Conservation (phyloP, 2,329 filamentous ascomycete species). For the Claviceps africana region DNA sequence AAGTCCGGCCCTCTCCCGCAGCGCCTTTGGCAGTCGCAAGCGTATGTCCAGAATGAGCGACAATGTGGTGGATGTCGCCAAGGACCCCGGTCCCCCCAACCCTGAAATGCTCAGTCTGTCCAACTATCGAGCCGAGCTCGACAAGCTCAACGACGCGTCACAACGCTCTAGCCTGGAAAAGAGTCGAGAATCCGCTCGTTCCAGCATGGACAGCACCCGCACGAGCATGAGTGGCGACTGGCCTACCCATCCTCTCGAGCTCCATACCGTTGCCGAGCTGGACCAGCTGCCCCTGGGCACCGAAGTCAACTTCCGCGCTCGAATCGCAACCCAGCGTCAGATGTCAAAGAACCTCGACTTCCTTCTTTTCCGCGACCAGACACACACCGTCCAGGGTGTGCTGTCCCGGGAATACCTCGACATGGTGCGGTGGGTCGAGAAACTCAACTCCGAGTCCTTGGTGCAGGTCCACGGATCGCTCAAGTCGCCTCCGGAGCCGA, state of each 20-base stretch:
- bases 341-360: conserved; percentile 76
- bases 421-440: conserved; percentile 81
- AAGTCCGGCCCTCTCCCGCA: conserved; percentile 1
- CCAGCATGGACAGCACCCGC: conserved; percentile 21
- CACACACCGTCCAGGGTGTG: conserved; percentile 72
- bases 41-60: conserved; percentile 18
- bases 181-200: conserved; percentile 12
- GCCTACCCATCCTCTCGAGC: conserved; percentile 25
- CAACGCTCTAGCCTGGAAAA: conserved; percentile 14
- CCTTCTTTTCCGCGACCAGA: conserved; percentile 72
- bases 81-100: conserved; percentile 16
- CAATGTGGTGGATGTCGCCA: conserved; percentile 17
- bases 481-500: conserved; percentile 57
- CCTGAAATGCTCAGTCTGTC: conserved; percentile 15
- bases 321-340: conserved; percentile 51
- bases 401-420: conserved; percentile 42
- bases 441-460: conserved; percentile 63
- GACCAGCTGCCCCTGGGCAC: conserved; percentile 23
- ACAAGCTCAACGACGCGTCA: conserved; percentile 6
- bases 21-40: conserved; percentile 10
- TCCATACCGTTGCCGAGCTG: conserved; percentile 25
- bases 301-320: conserved; percentile 27
- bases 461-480: conserved; percentile 63
- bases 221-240: conserved; percentile 24
- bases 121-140: conserved; percentile 9